Conservation (phyloP, 345 rosid species). For the Acer negundo region DNA sequence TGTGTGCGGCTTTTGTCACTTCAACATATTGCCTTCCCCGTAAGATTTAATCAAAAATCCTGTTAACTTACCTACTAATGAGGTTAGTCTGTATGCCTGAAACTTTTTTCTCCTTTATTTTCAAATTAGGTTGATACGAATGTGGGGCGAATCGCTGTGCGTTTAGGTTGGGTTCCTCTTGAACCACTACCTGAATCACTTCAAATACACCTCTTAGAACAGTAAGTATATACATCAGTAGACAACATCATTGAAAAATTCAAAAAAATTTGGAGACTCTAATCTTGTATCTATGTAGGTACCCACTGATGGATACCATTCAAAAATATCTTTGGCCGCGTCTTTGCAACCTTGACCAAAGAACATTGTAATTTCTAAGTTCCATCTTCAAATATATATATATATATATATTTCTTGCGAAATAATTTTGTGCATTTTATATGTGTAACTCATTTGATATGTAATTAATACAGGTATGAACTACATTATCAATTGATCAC, state of each 20-base stretch:
- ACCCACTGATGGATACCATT: constrained; percentile 61
- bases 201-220: constrained; percentile 58
- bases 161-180: constrained; percentile 84
- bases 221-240: constrained; percentile 31
- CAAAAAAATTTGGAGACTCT: neutral
- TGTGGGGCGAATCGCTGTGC: constrained; percentile 69
- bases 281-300: constrained; percentile 32
- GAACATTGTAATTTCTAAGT: constrained; percentile 45
- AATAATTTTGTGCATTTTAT: neutral
- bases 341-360: constrained; percentile 46
- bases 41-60: constrained; percentile 22
- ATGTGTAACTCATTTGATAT: neutral
- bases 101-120: neutral
- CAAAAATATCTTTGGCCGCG: constrained; percentile 76
- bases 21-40: constrained; percentile 63
- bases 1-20: constrained; percentile 65
- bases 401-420: no score
- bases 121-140: constrained; percentile 65
- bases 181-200: constrained; percentile 54
- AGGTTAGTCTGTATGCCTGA: neutral
- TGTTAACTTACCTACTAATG: neutral
- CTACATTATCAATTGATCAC: constrained; percentile 79
- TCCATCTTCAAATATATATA: neutral
- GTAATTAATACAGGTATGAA: constrained; percentile 47
- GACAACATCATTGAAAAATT: neutral